Conservation (phyloP, 306 rosid genomes). For the Vigna reflexopilosa region DNA sequence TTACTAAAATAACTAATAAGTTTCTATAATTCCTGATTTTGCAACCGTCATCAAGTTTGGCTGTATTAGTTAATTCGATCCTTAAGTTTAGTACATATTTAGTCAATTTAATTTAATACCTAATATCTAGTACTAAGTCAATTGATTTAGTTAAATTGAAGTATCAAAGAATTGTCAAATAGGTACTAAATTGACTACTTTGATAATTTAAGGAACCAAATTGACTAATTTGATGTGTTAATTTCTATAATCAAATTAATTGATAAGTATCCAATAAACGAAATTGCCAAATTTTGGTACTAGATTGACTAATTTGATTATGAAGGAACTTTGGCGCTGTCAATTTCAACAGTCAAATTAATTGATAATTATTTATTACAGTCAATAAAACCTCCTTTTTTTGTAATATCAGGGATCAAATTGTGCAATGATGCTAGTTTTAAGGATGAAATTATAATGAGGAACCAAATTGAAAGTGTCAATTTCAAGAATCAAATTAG, state of each 20-base stretch:
- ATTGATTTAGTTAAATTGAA: not conserved
- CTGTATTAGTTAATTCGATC: not conserved
- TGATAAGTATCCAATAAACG: not conserved
- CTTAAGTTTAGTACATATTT: not conserved
- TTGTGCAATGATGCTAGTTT: not conserved
- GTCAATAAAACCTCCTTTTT: not conserved
- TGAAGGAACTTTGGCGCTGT: not conserved
- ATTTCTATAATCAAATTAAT: not conserved
- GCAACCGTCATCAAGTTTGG: not conserved
- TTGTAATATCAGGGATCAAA: not conserved
- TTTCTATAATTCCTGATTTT: not conserved
- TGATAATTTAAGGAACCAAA: not conserved
- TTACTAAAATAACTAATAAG: not conserved
- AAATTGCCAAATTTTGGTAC: no score
- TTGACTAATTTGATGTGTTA: not conserved
- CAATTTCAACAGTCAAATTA: not conserved
- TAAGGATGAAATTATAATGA: not conserved
- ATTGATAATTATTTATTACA: not conserved
- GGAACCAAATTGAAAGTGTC: not conserved
- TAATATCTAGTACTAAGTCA: not conserved
- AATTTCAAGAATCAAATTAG: not conserved
- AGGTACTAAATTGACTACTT: not conserved
- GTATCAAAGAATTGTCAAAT: not conserved
- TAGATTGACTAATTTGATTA: not conserved
- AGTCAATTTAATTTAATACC: not conserved